phyloP scores from a whole-genome alignment of 768 basidiomycete genomes.

The Psilocybe sp. region DNA sequence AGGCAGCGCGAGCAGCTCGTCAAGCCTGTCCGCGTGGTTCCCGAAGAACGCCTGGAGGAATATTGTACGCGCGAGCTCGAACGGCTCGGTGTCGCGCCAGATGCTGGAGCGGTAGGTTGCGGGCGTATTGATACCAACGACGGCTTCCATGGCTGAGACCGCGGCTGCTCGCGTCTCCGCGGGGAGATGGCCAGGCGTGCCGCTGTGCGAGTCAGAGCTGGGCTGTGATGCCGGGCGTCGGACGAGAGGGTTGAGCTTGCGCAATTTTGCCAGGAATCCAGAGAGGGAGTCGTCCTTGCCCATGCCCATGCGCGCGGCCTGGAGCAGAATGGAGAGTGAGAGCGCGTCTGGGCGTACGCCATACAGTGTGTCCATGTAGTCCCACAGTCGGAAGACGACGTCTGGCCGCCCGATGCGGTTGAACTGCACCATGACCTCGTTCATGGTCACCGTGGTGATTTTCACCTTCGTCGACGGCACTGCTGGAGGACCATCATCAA shows the following conservation, averaged over 20 bases:
- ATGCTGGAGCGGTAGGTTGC: slow-evolving; percentile 31
- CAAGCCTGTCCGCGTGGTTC: slow-evolving; percentile 25
- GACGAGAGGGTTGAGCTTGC: slow-evolving; percentile 32
- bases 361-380: slow-evolving; percentile 60
- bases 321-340: slow-evolving; percentile 60
- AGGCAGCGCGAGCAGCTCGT: slow-evolving; percentile 30
- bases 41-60: slow-evolving; percentile 59
- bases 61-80: slow-evolving; percentile 45
- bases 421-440: slow-evolving; percentile 42
- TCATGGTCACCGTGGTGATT: slow-evolving; percentile 28
- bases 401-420: slow-evolving; percentile 56
- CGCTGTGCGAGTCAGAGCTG: neutral
- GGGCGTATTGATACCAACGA: slow-evolving; percentile 24
- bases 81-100: slow-evolving; percentile 45
- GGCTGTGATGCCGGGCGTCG: neutral
- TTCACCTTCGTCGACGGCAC: slow-evolving; percentile 3
- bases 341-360: slow-evolving; percentile 48
- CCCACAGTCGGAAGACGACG: slow-evolving; percentile 64
- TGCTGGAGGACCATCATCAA: slow-evolving; percentile 1
- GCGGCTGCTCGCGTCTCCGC: slow-evolving; percentile 19
- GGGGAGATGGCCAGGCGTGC: neutral
- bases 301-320: slow-evolving; percentile 52
- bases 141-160: slow-evolving; percentile 21
- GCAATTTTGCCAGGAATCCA: slow-evolving; percentile 47
- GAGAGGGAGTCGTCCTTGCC: slow-evolving; percentile 49